Base-by-base conservation (phyloP, 163 green algal genomes). In the Scenedesmus sp. region DNA sequence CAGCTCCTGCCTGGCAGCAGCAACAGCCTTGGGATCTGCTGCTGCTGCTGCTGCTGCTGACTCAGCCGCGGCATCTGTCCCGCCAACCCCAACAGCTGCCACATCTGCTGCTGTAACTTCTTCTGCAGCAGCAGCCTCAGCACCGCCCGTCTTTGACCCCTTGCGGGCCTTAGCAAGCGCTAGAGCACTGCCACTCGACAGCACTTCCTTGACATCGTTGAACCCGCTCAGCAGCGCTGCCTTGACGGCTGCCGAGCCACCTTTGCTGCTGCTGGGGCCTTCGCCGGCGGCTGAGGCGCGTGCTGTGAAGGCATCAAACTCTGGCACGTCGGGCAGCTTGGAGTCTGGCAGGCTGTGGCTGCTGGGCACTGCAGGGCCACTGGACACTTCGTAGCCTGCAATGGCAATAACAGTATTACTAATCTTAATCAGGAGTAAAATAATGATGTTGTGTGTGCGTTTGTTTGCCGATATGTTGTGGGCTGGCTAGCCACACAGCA, bases 321-420 rank as follows among this genome's bases (percentile, higher is more conserved):
- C 82, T 3, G 55, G 82, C 55, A 89, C 84, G 10, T 77, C 23
- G 10, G 88, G 88, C n/a, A 92, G 83, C 64, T 92, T 92, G 23
- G 60, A 66, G 54, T 92, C 88, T 13, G 88, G 88, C 55, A 92
- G 23, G 88, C 88, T 92, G 81, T 92, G 88, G 79, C 79, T 89
- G 64, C 77, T 77, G 64, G 88, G 88, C 16, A 52, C 66, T 23
- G 79, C 52, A 10, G 57, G 88, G 9, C 77, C 88, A 34, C 16
- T 54, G 10, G 88, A 46, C 9, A 88, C 64, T 2, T 92, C 88
- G 67, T 92, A 92, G 0, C 81, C 74, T 55, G 64, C 26, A 46
- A 88, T 79, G 0, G 26, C 34, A 46, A 46, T 46, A 46, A 46
- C 34, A 64, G 18, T 4, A 7, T 34, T 7, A 34, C 66, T 3